Base-by-base conservation (phyloP, 768 basidiomycete species). In the Pisolithus orientalis region DNA sequence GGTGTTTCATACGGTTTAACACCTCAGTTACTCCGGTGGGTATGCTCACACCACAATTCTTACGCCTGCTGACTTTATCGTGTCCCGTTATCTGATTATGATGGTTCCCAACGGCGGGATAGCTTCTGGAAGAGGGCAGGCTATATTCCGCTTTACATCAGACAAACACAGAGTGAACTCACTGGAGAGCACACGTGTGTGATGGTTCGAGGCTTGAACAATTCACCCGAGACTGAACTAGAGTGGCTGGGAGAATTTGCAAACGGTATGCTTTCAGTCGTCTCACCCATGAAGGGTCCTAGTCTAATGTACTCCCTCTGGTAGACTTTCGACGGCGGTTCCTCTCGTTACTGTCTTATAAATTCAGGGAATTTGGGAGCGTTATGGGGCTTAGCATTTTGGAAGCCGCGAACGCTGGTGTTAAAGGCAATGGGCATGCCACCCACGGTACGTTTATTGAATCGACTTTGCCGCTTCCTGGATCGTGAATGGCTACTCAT, bases 1-100 rank as follows among this genome's bases (percentile, higher is more conserved):
- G 95, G 96, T 43, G 95, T 97, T 3, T 95, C 93, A 13, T 99
- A 95, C 65, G 96, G 96, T 6, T 73, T 99, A 47, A 97, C 94
- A 0, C 79, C 90, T 5, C 85, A 81, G 57, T 75, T 98, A 1
- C 78, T 98, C 39, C 75, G 87, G 85, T 85, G 46, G 13, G 72
- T 58, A n/a, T 34, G 31, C 25, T 28, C 9, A 11, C 24, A 39
- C 40, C 46, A 21, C 27, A 27, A 28, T 3, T 4, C 9, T 25
- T 1, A 44, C 21, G 14, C 14, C 14, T 44, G 14, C 14, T 24
- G 21, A 14, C 25, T 14, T 11, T 44, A 2, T 28, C 8, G 9
- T 17, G 28, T 28, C 16, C 6, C 6, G 14, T 16, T n/a, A 45
- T 45, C 25, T 44, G n/a, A 24, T 4, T 21, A 21, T 43, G 21